phyloP scores from a whole-genome alignment of 208 protist genomes.

The Novymonas esmeraldas region DNA sequence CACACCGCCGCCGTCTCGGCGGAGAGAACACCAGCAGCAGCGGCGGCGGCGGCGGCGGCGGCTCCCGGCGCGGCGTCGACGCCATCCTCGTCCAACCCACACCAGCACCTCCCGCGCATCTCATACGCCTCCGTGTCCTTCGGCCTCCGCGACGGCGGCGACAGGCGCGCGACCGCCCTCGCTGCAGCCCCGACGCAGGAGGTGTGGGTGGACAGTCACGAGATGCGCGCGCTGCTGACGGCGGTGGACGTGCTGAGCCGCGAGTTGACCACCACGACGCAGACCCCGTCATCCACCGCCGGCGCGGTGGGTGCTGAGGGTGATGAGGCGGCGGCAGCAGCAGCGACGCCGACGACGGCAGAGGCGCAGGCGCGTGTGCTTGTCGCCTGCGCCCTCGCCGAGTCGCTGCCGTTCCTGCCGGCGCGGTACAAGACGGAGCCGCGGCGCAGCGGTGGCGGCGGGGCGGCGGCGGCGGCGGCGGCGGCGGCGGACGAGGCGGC shows the following conservation, averaged over 20 bases:
- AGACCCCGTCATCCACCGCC: neutral
- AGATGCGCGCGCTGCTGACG: constrained; percentile 10
- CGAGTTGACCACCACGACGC: constrained; percentile 11
- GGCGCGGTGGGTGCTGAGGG: no score
- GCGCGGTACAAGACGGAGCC: constrained; percentile 15
- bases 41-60: no score
- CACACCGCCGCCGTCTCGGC: neutral
- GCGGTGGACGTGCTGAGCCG: constrained; percentile 10
- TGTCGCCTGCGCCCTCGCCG: constrained; percentile 16
- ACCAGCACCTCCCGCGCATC: neutral
- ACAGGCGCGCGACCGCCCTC: neutral
- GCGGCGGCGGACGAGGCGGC: neutral
- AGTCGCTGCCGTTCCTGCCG: constrained; percentile 25
- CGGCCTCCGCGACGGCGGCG: constrained; percentile 1
- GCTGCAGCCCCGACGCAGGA: neutral
- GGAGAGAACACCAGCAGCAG: no score
- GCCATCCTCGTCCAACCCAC: neutral
- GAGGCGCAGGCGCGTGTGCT: constrained; percentile 18
- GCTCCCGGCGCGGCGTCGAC: neutral
- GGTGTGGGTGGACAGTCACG: constrained; percentile 7
- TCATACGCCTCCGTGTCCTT: neutral
- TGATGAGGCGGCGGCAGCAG: no score
- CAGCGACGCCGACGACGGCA: neutral
- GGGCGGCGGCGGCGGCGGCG: neutral
- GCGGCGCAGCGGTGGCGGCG: neutral